Evolutionary conservation across 305 asterid genomes (phyloP).

Genomic region (Fraxinus angustifolia): DNA sequence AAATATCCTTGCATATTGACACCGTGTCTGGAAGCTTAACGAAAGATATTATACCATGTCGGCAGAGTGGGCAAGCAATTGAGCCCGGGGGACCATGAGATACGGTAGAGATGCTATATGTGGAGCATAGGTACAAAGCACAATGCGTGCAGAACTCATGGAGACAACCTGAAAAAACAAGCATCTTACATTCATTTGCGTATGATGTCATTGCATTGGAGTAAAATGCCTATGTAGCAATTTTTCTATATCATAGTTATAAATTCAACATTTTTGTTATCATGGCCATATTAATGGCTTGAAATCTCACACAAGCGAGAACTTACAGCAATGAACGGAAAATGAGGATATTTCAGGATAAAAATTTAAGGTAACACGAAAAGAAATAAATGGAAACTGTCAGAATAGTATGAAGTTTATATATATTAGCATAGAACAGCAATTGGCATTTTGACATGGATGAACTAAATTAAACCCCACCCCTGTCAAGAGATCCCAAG

Average conservation of each 20-base stretch:
- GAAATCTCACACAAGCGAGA: neutral
- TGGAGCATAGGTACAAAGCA: constrained; percentile 78
- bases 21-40: constrained; percentile 50
- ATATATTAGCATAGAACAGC: neutral
- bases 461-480: neutral
- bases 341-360: neutral
- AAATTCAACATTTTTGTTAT: neutral
- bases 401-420: neutral
- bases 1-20: constrained; percentile 44
- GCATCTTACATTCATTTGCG: neutral
- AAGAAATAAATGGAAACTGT: neutral
- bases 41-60: constrained; percentile 74
- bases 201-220: neutral
- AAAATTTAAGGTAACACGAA: neutral
- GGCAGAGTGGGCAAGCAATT: constrained; percentile 79
- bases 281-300: neutral
- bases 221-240: neutral
- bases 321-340: neutral
- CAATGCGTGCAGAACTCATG: constrained; percentile 86
- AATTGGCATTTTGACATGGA: neutral
- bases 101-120: constrained; percentile 43
- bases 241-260: neutral
- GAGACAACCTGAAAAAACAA: constrained; percentile 54
- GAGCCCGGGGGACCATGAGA: constrained; percentile 70
- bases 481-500: neutral